Evolutionary conservation across 2,329 filamentous ascomycete genomes (phyloP), one percentile per base, ranked within the genome.

Genomic region (Phaeoacremonium minimum): DNA sequence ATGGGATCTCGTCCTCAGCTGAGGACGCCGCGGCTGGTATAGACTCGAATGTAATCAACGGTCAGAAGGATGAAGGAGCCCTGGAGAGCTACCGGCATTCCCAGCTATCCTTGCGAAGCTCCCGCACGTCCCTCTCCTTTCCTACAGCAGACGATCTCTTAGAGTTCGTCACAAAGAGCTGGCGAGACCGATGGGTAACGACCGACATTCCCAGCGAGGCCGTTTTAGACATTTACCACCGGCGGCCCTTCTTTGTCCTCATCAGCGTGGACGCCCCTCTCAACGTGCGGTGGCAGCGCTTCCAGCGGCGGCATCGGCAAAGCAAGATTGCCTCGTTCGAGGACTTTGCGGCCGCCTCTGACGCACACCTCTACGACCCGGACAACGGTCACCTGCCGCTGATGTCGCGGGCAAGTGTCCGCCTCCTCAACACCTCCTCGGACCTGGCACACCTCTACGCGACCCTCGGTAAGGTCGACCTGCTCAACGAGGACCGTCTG

Each of bases 191-290:
- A 37, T 98, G 86, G 76, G 87, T 97, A 13, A 93, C 83, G 3
- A 93, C 85, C 4, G 84, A 93, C 54, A 81, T 96, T 44, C 78
- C 81, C 65, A 79, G 82, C 47, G 84, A 89, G 48, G 58, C 61
- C 4, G 75, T 83, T 7, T 75, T 95, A 5, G 87, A 96, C 49
- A 73, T 80, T 16, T 79, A 96, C 34, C 67, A 82, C 41, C 75
- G 83, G 15, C 78, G 93, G 7, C 93, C 93, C 1, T 96, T 95
- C 67, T 97, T 97, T 69, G 75, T 98, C 33, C 77, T 97, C 20
- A 71, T 98, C 53, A 91, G 87, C 57, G 81, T 97, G 32, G 91
- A 97, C 60, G 91, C 90, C 5, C 93, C 93, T 2, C 73, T 96
- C 31, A 85, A 77, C 33, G 70, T 91, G 30, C 84, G 93, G 35